Conservation (phyloP, 768 basidiomycete species). For the Amanita inopinata region DNA sequence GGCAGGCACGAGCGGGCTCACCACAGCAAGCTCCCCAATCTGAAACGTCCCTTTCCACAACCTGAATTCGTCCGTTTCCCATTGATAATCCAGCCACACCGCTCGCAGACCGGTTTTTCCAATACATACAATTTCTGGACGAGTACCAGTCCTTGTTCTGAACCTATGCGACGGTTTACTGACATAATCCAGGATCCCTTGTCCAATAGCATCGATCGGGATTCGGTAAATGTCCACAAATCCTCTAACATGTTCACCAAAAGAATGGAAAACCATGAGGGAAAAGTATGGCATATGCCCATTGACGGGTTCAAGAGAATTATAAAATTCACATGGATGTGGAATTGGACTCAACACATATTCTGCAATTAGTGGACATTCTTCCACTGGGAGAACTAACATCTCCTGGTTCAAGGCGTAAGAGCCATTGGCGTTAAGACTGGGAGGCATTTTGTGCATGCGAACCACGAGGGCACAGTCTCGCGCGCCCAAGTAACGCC, state of each 20-base stretch:
- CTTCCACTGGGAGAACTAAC: background rate
- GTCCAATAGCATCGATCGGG: constrained; percentile 12
- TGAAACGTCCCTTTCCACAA: constrained; percentile 44
- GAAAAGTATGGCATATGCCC: constrained; percentile 1
- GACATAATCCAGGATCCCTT: constrained; percentile 4
- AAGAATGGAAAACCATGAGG: constrained; percentile 10
- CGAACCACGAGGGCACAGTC: constrained; percentile 11
- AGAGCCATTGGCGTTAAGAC: background rate
- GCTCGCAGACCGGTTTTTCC: constrained; percentile 36
- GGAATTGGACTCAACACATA: constrained; percentile 14
- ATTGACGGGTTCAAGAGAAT: constrained; percentile 15
- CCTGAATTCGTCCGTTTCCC: constrained; percentile 37
- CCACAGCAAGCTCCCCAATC: constrained; percentile 14
- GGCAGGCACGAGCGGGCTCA: constrained; percentile 32
- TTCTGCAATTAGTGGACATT: constrained; percentile 15
- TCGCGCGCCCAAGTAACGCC: background rate
- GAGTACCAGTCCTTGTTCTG: constrained; percentile 16
- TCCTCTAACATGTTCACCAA: constrained; percentile 10
- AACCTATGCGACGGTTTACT: constrained; percentile 15
- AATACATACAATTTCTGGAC: constrained; percentile 25
- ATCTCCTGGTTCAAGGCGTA: background rate
- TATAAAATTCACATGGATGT: constrained; percentile 12
- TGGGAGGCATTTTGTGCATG: constrained; percentile 15
- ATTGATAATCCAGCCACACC: constrained; percentile 43
- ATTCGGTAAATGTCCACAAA: constrained; percentile 13